Base-by-base conservation (phyloP, 164 flowering plant species). In the Vitis cinerea region DNA sequence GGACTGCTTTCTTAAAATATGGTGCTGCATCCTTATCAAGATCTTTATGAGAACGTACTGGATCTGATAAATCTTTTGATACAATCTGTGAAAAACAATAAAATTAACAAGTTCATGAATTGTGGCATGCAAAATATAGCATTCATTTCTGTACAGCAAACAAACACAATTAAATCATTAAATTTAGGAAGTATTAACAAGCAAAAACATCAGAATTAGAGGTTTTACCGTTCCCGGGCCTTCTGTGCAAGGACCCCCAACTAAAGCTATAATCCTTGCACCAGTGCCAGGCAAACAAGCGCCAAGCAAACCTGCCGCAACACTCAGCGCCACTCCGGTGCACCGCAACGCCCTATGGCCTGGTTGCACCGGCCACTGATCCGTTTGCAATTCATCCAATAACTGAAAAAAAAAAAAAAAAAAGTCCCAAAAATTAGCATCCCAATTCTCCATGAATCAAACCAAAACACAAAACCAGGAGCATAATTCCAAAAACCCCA, bases 211-310 rank as follows among this genome's bases (percentile, higher is more conserved):
- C 13, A 12, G 55, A 58, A 12, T 14, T 4, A 55, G 7, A 60
- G 52, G 4, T 31, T 52, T 73, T 90, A 95, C 99, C 84, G 90
- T 80, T 65, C 99, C 99, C 0, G 99, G 99, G 67, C 99, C 99
- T 82, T 95, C 99, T 1, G 99, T 93, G 83, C 98, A 93, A 15
- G 99, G 98, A 65, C 99, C 99, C 3, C 99, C 99, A 44, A 95
- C 98, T 61, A 95, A 74, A 57, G 93, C 89, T 11, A 95, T 68
- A 60, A 95, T 95, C 29, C 97, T 79, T 31, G 93, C 98, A 56
- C 93, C 96, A 37, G 98, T 90, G 5, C 98, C 98, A 48, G 94
- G 91, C 74, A 78, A 57, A 80, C 97, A 95, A 59, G 92, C 99
- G 59, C 95, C 97, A 52, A 93, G 79, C 61, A 95, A 80, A 44